phyloP scores from a whole-genome alignment of 1,139 yeast species.

The Kurtzmaniella natalensis region DNA sequence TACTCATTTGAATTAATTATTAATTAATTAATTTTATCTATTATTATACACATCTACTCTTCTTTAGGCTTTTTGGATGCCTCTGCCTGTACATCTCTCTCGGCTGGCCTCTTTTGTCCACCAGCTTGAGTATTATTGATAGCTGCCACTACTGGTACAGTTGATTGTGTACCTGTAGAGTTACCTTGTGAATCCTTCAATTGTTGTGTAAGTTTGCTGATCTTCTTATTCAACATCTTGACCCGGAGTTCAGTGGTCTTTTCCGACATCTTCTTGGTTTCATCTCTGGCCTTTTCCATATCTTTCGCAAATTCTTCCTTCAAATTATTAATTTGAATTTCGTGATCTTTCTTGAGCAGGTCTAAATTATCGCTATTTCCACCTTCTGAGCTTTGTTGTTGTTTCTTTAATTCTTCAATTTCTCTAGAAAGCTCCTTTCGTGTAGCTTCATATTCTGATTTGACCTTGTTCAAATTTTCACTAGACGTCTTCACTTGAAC shows the following conservation, averaged over 20 bases:
- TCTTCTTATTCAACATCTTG: constrained; percentile 40
- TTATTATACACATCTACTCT: constrained; percentile 2
- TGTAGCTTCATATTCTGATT: constrained; percentile 7
- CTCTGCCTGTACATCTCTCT: constrained; percentile 6
- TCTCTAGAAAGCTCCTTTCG: constrained; percentile 4
- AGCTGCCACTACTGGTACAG: constrained; percentile 14
- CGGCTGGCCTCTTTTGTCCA: constrained; percentile 12
- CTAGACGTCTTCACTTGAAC: constrained; percentile 5
- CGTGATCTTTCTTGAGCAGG: constrained; percentile 14
- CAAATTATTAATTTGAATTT: constrained; percentile 21
- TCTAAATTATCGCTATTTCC: constrained; percentile 7
- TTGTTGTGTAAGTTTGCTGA: constrained; percentile 21
- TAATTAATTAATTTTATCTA: background rate
- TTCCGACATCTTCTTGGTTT: constrained; percentile 29
- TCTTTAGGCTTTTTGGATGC: constrained; percentile 13
- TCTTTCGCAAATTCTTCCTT: constrained; percentile 24
- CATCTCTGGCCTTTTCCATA: constrained; percentile 28
- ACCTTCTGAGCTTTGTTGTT: constrained; percentile 5
- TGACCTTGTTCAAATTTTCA: constrained; percentile 6
- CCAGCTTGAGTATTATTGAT: constrained; percentile 21
- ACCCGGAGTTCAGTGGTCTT: constrained; percentile 40
- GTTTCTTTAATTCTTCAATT: constrained; percentile 12
- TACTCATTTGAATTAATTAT: no score
- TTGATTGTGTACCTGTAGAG: constrained; percentile 6
- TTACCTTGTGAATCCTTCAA: constrained; percentile 14